Evolutionary conservation across 2,329 filamentous ascomycete species (phyloP), one percentile per base, ranked within the genome.

Genomic region (Boeremia exigua): DNA sequence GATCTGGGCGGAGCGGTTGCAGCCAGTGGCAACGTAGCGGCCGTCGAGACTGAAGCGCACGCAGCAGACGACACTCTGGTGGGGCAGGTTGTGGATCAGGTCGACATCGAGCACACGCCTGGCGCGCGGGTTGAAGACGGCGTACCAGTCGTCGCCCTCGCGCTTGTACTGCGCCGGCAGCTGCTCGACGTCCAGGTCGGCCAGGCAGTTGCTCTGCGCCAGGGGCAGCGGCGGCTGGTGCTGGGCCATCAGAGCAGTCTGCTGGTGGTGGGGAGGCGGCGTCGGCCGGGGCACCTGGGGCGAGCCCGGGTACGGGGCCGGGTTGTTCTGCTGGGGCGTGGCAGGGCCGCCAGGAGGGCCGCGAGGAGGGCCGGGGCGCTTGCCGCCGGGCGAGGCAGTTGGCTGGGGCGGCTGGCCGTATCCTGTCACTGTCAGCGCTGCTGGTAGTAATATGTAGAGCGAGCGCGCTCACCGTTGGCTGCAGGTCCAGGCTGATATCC

Each of bases 1-100:
- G 68, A 99, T 99, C 78, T 98, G 94, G n/a, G 95, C 95, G n/a
- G 92, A 96, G 61, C 93, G 84, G 78, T 99, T 99, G 82, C 95
- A 98, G 38, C 95, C 95, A 5, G 95, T 99, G 7, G 95, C 95
- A 51, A 99, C 90, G 67, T 91, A 97, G 72, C 96, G 93, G 65
- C 95, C 95, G 71, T 99, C 95, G 51, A 90, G 86, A 74, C 94
- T 98, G 82, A 99, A 99, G 55, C 95, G 86, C 32, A 99, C 95
- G 75, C 95, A 99, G 83, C 95, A 99, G 1, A 99, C 95, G 3
- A 99, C 95, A 68, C 94, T 98, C 73, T 96, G 91, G 72, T 99
- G 95, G 58, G 87, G 86, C 48, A 99, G 84, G 53, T 92, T 96
- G 79, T 98, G 95, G 43, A 97, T 89, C 34, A 99, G 84, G 63